phyloP scores from a whole-genome alignment of 768 basidiomycete genomes.

The Cantharellus anzutake region DNA sequence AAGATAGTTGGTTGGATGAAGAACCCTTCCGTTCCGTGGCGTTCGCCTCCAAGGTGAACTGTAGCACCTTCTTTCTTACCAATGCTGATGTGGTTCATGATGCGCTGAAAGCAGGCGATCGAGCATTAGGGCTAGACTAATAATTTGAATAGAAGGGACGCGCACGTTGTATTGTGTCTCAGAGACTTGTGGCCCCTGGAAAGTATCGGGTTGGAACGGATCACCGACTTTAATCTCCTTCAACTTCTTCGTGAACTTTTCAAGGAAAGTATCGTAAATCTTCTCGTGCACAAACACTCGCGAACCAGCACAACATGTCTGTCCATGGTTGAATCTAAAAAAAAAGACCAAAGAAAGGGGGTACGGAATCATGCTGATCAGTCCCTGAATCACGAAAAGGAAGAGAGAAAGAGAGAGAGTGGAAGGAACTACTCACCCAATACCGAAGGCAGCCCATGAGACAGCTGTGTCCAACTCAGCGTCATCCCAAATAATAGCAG shows the following conservation, averaged over 20 bases:
- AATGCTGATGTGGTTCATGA: slow-evolving; percentile 56
- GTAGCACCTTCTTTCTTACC: slow-evolving; percentile 58
- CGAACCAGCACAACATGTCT: slow-evolving; percentile 62
- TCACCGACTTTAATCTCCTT: slow-evolving; percentile 42
- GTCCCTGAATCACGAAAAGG: background rate
- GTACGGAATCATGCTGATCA: background rate
- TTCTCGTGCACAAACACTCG: slow-evolving; percentile 62
- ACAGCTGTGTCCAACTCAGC: slow-evolving; percentile 53
- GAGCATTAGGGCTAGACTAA: slow-evolving; percentile 6
- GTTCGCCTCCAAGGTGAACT: slow-evolving; percentile 40
- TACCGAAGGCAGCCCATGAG: slow-evolving; percentile 48
- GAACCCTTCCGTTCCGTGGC: slow-evolving; percentile 39
- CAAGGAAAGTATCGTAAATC: slow-evolving; percentile 62
- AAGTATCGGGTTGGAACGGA: slow-evolving; percentile 36
- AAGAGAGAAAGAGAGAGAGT: background rate
- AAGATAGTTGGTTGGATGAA: slow-evolving; percentile 47
- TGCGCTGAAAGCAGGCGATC: slow-evolving; percentile 25
- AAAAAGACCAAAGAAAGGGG: background rate
- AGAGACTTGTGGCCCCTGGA: slow-evolving; percentile 34
- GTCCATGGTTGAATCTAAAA: slow-evolving; percentile 48
- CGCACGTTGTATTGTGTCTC: slow-evolving; percentile 50
- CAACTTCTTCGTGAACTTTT: slow-evolving; percentile 34
- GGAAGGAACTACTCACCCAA: slow-evolving; percentile 33
- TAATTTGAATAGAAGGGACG: slow-evolving; percentile 3
- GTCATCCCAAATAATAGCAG: slow-evolving; percentile 50